Conservation (phyloP, 2,329 filamentous ascomycete genomes). For the Exophiala bonariae region DNA sequence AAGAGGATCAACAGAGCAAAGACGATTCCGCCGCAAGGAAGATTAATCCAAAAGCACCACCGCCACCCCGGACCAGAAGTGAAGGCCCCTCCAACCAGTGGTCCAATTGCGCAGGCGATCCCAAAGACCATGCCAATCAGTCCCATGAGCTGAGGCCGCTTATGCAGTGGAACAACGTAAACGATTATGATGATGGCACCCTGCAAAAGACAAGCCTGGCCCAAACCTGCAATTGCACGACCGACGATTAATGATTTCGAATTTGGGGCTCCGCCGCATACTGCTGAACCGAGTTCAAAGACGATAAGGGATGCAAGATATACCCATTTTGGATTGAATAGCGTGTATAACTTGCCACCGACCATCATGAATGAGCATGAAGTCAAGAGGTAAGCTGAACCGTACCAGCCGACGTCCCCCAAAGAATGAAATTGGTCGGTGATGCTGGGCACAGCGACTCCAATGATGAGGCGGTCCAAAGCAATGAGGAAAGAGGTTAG, state of each 20-base stretch:
- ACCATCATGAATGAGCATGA: constrained; percentile 42
- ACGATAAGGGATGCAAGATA: constrained; percentile 40
- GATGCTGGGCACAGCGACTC: constrained; percentile 49
- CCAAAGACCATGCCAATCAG: constrained; percentile 29
- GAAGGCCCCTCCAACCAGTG: constrained; percentile 44
- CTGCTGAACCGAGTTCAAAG: constrained; percentile 43
- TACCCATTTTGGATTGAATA: constrained; percentile 45
- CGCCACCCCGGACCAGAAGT: constrained; percentile 35
- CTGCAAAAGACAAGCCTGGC: constrained; percentile 38
- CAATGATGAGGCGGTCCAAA: constrained; percentile 35
- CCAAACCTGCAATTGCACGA: constrained; percentile 43
- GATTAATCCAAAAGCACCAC: constrained; percentile 29
- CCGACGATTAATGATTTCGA: constrained; percentile 42
- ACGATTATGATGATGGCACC: constrained; percentile 36
- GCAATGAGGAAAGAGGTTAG: constrained; percentile 6
- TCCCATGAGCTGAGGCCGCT: constrained; percentile 27
- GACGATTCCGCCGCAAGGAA: constrained; percentile 37
- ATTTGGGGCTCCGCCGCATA: constrained; percentile 40
- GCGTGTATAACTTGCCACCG: constrained; percentile 46
- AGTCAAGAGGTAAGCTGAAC: constrained; percentile 45
- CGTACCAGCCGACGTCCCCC: constrained; percentile 51
- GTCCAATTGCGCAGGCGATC: constrained; percentile 39
- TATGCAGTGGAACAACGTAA: constrained; percentile 27
- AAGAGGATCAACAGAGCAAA: constrained; percentile 30
- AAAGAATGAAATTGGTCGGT: constrained; percentile 49